phyloP scores from a whole-genome alignment of 441 rosid genomes.

The Populus hybrid region DNA sequence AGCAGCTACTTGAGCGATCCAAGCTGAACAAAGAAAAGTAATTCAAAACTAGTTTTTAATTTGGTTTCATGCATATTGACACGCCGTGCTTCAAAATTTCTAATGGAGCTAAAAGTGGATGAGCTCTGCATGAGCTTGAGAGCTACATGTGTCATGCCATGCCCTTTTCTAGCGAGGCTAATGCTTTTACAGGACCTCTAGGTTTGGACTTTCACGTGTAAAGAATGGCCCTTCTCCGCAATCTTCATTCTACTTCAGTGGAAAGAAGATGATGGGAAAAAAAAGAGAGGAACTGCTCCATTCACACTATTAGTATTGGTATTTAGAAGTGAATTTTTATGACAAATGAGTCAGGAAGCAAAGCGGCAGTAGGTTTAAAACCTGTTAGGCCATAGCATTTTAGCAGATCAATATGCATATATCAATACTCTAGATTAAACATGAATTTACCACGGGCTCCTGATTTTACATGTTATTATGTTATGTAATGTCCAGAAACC shows the following conservation, averaged over 20 bases:
- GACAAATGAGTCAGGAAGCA: background rate
- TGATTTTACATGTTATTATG: no score
- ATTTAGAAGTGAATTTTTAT: background rate
- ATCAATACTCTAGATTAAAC: background rate
- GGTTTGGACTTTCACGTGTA: background rate
- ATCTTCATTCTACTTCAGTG: background rate
- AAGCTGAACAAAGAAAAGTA: conserved; percentile 78
- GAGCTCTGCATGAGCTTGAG: background rate
- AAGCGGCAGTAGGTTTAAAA: no score
- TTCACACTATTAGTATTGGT: background rate
- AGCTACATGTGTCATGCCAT: background rate
- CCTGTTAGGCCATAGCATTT: no score
- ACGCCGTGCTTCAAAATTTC: background rate
- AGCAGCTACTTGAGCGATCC: conserved; percentile 74
- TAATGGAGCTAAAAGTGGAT: background rate
- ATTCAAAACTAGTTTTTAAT: background rate
- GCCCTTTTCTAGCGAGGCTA: background rate
- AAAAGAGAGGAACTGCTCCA: background rate
- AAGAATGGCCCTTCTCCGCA: background rate
- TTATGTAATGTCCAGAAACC: conserved; percentile 44
- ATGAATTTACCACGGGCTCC: background rate
- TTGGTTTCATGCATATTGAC: background rate
- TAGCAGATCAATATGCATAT: background rate
- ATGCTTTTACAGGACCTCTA: background rate
- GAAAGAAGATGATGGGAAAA: background rate